Evolutionary conservation across 768 basidiomycete species (phyloP), one percentile per base, ranked within the genome.

Genomic region (Mycena rosella): DNA sequence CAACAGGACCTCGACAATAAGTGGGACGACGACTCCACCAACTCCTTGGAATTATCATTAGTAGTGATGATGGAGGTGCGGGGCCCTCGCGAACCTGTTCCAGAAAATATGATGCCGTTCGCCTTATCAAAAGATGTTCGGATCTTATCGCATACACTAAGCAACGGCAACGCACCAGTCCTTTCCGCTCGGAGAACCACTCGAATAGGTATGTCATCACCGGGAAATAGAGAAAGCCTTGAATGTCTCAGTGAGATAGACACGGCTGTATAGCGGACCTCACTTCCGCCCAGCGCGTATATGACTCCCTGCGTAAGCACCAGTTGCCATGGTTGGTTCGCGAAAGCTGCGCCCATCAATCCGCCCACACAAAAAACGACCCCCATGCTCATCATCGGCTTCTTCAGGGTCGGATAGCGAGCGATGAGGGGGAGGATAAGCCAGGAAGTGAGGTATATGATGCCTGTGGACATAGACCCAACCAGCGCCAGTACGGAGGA

Each of bases 221-320:
- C 11, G 65, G 68, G 42, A 52, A 69, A 49, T 72, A 69, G 18
- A 69, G 40, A 17, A 72, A 38, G 45, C 70, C 70, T 72, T 22
- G 45, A 34, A 40, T 11, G 44, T n/a, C 17, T n/a, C 24, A 42
- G n/a, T 60, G 9, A 48, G 32, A 44, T 48, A 40, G 29, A 40
- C 9, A 29, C 1, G 30, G 48, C 4, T 34, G 34, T 14, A 51
- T 24, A 36, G 20, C 30, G 11, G 24, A 10, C 9, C 74, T 18
- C 34, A 78, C 77, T 67, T 15, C 75, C 75, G 10, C 77, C 77
- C 32, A 75, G 62, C 6, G 71, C 75, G 38, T 77, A 78, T 17
- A 77, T 32, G 14, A 75, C 72, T 34, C 75, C 77, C 69, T 78
- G 77, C 8, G 53, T 74, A 62, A 63, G 60, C 8, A 51, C 63